phyloP scores from a whole-genome alignment of 2,329 filamentous ascomycete species.

The Xylaria sp. region DNA sequence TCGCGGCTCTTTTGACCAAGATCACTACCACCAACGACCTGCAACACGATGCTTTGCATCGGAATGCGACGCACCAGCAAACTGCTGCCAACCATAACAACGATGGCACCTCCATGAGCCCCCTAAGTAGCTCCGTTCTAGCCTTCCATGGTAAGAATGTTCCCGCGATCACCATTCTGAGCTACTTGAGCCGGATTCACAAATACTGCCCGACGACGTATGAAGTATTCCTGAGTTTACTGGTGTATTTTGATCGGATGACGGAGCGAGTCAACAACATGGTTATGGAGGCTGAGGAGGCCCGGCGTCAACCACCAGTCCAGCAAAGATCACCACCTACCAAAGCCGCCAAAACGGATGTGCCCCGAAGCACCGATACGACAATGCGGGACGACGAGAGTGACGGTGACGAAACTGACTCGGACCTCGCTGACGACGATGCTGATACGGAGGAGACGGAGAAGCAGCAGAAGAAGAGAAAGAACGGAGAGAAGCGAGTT shows the following conservation, averaged over 20 bases:
- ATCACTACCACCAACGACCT: conserved; percentile 96
- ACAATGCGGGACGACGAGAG: conserved; percentile 41
- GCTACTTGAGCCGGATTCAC: conserved; percentile 93
- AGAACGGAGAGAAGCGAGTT: conserved; percentile 29
- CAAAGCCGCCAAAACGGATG: conserved; percentile 6
- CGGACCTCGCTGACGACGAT: conserved; percentile 54
- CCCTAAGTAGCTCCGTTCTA: conserved; percentile 69
- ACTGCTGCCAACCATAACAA: conserved; percentile 51
- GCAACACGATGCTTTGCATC: conserved; percentile 89
- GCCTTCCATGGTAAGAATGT: conserved; percentile 99
- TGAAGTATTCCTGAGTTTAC: conserved; percentile 91
- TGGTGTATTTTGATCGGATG: conserved; percentile 99
- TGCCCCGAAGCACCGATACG: conserved; percentile 32
- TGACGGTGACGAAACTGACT: conserved; percentile 50
- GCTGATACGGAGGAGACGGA: conserved; percentile 44
- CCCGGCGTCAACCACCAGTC: conserved; percentile 44
- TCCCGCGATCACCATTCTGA: conserved; percentile 93
- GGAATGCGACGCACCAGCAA: conserved; percentile 63
- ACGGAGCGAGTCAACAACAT: conserved; percentile 90
- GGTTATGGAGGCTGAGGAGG: conserved; percentile 68
- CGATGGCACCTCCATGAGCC: conserved; percentile 59
- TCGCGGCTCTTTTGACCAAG: conserved; percentile 91
- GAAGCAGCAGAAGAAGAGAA: no score
- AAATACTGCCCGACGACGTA: conserved; percentile 99
- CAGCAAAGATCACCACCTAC: conserved; percentile 34